phyloP scores from a whole-genome alignment of 352 stramenopile genomes.

The Phytophthora citricola region DNA sequence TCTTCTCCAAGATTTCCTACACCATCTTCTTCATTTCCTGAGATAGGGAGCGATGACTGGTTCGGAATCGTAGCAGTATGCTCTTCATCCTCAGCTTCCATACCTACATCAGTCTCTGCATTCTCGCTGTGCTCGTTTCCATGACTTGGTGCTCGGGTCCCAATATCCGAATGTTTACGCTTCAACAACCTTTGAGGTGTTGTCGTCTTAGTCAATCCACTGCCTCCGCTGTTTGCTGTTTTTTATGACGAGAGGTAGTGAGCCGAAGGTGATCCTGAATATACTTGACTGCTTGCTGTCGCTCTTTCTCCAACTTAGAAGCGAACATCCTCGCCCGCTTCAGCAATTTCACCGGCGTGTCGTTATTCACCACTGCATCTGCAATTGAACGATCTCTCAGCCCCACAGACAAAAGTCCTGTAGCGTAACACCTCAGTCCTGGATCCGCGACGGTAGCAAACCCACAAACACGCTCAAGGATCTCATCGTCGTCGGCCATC shows the following conservation, averaged over 20 bases:
- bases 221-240: constrained; percentile 14
- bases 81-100: constrained; percentile 36
- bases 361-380: constrained; percentile 85
- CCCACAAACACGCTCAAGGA: constrained; percentile 72
- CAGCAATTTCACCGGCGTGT: constrained; percentile 75
- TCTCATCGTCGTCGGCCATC: constrained; percentile 80
- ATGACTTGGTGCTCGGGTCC: constrained; percentile 21
- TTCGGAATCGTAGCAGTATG: constrained; percentile 15
- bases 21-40: constrained; percentile 31
- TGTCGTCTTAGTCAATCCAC: constrained; percentile 20
- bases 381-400: constrained; percentile 83
- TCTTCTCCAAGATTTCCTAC: constrained; percentile 36
- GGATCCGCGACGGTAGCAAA: constrained; percentile 67
- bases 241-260: constrained; percentile 44
- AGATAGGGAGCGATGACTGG: constrained; percentile 30
- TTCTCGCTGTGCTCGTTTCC: constrained; percentile 29
- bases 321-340: constrained; percentile 78
- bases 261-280: constrained; percentile 73
- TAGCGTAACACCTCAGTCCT: constrained; percentile 76
- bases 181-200: constrained; percentile 45
- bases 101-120: constrained; percentile 16
- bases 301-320: constrained; percentile 77
- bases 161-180: constrained; percentile 54
- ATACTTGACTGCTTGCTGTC: constrained; percentile 73
- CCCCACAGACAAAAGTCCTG: constrained; percentile 75